A percentile compares a stretch with the other conserved stretches of the same genome.
phyloP scores from a whole-genome alignment of 2,329 filamentous ascomycete species.

The Lithohypha guttulata region DNA sequence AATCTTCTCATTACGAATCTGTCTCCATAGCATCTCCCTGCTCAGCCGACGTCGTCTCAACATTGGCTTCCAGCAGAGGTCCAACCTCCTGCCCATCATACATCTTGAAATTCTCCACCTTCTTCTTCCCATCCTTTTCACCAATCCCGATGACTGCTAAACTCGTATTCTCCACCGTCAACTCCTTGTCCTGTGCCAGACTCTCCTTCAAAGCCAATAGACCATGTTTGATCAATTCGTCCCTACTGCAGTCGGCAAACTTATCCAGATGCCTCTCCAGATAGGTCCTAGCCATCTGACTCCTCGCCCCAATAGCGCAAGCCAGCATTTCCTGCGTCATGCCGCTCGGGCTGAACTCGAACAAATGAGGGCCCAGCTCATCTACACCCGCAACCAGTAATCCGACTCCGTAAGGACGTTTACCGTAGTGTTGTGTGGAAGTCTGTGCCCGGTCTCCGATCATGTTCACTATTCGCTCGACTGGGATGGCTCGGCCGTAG shows the following conservation, averaged over 20 bases:
- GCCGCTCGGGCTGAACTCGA: constrained; percentile 93
- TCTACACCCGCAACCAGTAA: constrained; percentile 88
- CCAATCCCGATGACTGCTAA: constrained; percentile 63
- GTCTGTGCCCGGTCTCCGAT: constrained; percentile 95
- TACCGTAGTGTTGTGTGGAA: constrained; percentile 96
- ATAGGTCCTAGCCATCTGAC: constrained; percentile 96
- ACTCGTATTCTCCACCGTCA: constrained; percentile 94
- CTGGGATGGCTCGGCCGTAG: constrained; percentile 84
- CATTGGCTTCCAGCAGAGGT: constrained; percentile 65
- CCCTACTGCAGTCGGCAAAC: constrained; percentile 64
- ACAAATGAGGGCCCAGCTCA: constrained; percentile 86
- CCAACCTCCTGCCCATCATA: constrained; percentile 82
- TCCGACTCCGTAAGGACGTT: constrained; percentile 90
- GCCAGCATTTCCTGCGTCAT: constrained; percentile 96
- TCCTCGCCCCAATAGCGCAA: constrained; percentile 88
- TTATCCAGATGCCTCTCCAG: constrained; percentile 81
- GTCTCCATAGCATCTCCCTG: constrained; percentile 46
- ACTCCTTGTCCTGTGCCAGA: constrained; percentile 89
- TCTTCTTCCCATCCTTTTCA: constrained; percentile 42
- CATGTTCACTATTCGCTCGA: constrained; percentile 78
- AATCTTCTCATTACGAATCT: constrained; percentile 32
- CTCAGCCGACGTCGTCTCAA: constrained; percentile 37
- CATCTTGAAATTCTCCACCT: constrained; percentile 71
- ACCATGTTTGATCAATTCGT: constrained; percentile 85
- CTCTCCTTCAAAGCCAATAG: constrained; percentile 89